Percentiles rank a stretch among this genome's conserved stretches.
These are phyloP conservation scores for Arthrobotrys entomopaga DNA, from an alignment of 2,329 filamentous ascomycete genomes.

Conservation along the genomic window DNA sequence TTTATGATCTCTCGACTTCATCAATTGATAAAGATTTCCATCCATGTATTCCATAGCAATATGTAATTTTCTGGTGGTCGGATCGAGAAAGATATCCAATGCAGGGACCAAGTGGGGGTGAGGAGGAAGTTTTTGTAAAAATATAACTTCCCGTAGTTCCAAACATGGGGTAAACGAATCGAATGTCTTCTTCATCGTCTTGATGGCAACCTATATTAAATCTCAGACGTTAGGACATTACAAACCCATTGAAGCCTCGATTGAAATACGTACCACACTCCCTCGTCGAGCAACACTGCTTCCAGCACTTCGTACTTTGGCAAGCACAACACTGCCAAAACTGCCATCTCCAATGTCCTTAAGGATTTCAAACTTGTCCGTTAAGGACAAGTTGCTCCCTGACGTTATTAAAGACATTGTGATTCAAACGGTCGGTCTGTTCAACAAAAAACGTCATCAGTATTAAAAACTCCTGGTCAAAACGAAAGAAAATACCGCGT, in stretches of 20 bases:
- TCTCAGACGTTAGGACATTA: slow-evolving; percentile 4
- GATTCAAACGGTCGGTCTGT: slow-evolving; percentile 37
- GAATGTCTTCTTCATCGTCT: slow-evolving; percentile 99
- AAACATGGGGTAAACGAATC: slow-evolving; percentile 90
- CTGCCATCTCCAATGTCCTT: slow-evolving; percentile 99
- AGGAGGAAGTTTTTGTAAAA: slow-evolving; percentile 84
- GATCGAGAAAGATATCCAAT: slow-evolving; percentile 97
- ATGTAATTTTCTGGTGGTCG: slow-evolving; percentile 93
- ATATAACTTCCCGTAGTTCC: slow-evolving; percentile 96
- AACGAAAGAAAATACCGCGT: slow-evolving; percentile 26
- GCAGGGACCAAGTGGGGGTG: slow-evolving; percentile 96
- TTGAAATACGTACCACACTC: slow-evolving; percentile 77
- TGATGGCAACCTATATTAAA: slow-evolving; percentile 83
- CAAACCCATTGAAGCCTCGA: background rate
- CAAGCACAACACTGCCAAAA: slow-evolving; percentile 94
- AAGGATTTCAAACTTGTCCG: slow-evolving; percentile 94
- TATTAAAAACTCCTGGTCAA: slow-evolving; percentile 7
- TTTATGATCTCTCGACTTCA: slow-evolving; percentile 98
- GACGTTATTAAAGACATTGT: slow-evolving; percentile 59
- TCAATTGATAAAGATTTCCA: slow-evolving; percentile 96
- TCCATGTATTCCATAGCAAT: slow-evolving; percentile 99
- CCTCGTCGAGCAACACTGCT: slow-evolving; percentile 87
- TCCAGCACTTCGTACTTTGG: slow-evolving; percentile 88
- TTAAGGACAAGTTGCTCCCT: slow-evolving; percentile 71
- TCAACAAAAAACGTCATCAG: slow-evolving; percentile 34